Evolutionary conservation across 192 early-diverging fungal genomes (phyloP).

Genomic region (Allomyces macrogynus): DNA sequence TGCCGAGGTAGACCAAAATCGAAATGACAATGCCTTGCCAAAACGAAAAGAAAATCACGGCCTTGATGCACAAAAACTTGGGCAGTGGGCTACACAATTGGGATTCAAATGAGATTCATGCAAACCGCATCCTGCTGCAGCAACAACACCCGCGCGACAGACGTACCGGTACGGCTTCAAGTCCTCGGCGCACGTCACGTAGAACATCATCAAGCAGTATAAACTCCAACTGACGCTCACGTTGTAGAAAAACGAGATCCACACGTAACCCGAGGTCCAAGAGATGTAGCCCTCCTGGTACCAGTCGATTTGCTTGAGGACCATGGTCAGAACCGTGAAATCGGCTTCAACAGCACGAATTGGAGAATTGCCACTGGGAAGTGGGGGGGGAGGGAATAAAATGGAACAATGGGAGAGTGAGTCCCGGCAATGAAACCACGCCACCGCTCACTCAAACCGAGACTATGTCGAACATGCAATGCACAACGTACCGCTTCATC

Average conservation of each 20-base stretch:
- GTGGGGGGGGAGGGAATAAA: neutral
- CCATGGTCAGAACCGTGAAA: conserved; percentile 59
- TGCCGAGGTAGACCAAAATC: conserved; percentile 49
- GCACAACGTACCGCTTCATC: conserved; percentile 32
- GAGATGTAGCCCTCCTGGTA: conserved; percentile 71
- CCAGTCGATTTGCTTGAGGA: conserved; percentile 41
- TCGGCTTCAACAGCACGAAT: conserved; percentile 75
- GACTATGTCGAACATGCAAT: too few species aligned
- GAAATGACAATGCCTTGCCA: conserved; percentile 78
- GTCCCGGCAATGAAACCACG: too few species aligned
- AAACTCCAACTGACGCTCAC: conserved; percentile 63
- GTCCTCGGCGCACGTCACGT: conserved; percentile 55
- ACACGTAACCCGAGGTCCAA: conserved; percentile 49
- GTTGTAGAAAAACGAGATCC: conserved; percentile 68
- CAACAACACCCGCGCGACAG: too few species aligned
- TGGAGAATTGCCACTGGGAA: conserved; percentile 77
- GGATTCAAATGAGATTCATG: neutral
- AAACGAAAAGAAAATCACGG: conserved; percentile 82
- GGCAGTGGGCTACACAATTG: conserved; percentile 49
- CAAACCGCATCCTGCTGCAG: too few species aligned
- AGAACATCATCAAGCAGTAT: conserved; percentile 75
- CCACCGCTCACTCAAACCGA: too few species aligned
- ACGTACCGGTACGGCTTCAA: conserved; percentile 42
- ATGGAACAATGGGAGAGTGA: too few species aligned
- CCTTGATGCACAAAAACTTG: conserved; percentile 86